Evolutionary conservation across 306 rosid genomes (phyloP), one percentile per base, ranked within the genome.

Genomic region (Acacia crassicarpa): DNA sequence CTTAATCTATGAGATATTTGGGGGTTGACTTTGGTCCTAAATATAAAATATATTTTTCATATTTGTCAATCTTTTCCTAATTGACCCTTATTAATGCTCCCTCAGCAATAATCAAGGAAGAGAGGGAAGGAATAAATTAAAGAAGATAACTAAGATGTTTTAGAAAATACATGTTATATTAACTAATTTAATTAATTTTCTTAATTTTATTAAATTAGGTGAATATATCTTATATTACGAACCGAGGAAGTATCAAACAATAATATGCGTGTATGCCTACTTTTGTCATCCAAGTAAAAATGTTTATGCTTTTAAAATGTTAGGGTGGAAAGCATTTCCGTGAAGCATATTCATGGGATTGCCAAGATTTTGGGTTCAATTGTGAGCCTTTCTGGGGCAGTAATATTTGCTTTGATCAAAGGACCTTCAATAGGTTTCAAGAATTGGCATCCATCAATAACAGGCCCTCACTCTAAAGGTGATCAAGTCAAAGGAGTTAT

Each of bases 341-440:
- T 91, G 51, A 91, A 86, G 58, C 59, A 84, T 20, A 9, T 8
- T 84, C 83, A 92, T 80, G 99, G 98, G 17, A 4, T 86, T 46
- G 99, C 96, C 25, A 95, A 95, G 86, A 82, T 95, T 84, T 32
- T 91, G 74, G 97, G 99, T 11, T 84, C 93, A 58, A 30, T 88
- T 49, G 27, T 87, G 65, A 80, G 96, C 58, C 85, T 95, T 80
- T 79, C 88, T 17, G 99, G 98, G 87, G 99, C 98, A 32, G 73
- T 91, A 38, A 88, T 76, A 74, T 92, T 87, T 89, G 96, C 97
- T 59, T 82, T 95, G 77, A 88, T 91, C 17, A 95, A 91, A 67
- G 98, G 99, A 56, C 92, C 97, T 44, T 44, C 89, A 0, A 9
- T 95, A 27, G 83, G 83, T 72, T 91, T 91, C 81, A 82, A 87